Evolutionary conservation across 176 grass and related monocot species (phyloP).

Genomic region (Phoenix roebelenii): DNA sequence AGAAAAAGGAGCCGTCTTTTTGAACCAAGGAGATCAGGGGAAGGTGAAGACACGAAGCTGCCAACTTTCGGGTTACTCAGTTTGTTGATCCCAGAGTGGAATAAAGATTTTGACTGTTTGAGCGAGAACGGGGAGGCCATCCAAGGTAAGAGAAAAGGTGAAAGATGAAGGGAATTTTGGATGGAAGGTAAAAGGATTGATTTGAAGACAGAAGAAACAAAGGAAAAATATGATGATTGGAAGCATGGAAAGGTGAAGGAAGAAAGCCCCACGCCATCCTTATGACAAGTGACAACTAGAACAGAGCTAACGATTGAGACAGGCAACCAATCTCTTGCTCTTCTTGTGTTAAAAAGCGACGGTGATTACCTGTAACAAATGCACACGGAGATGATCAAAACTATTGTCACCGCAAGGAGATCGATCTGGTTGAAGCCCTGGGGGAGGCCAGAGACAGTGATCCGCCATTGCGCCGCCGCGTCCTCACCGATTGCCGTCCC

Average conservation of each 20-base stretch:
- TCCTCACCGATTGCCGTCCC: conserved; percentile 80
- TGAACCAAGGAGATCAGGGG: no score
- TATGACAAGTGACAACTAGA: conserved; percentile 1
- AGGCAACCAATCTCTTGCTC: no score
- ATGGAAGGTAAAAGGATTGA: neutral
- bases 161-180: neutral
- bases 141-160: neutral
- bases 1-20: no score
- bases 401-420: conserved; percentile 64
- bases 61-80: no score
- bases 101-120: no score
- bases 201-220: neutral
- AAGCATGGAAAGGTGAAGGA: no score
- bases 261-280: no score
- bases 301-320: neutral
- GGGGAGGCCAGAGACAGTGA: conserved; percentile 49
- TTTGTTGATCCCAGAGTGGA: no score
- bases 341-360: no score
- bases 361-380: conserved; percentile 75
- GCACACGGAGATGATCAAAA: conserved; percentile 69
- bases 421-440: conserved; percentile 77
- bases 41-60: no score
- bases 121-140: no score
- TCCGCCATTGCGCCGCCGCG: conserved; percentile 51
- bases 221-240: no score